These are phyloP conservation scores for Geum urbanum DNA, from an alignment of 306 rosid genomes.

Conservation along the genomic window DNA sequence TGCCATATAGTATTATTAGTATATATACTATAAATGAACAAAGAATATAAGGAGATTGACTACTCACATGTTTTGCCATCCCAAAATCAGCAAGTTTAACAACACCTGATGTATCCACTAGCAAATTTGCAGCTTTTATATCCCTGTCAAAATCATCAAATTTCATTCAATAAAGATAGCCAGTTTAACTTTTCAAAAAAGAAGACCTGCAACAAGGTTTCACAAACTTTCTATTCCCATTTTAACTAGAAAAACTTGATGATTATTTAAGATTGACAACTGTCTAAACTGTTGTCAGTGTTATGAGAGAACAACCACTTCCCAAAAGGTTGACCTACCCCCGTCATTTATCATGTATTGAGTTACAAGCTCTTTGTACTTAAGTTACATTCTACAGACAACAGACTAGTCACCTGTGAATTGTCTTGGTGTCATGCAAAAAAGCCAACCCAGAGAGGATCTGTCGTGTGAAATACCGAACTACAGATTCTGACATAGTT, in stretches of 20 bases:
- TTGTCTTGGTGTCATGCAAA: too few relatives aligned
- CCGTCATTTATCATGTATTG: background rate
- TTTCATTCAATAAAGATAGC: conserved; percentile 99
- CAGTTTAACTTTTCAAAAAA: conserved; percentile 66
- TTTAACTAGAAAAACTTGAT: background rate
- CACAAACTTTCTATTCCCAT: background rate
- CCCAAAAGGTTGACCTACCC: background rate
- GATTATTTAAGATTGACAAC: background rate
- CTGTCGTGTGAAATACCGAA: too few relatives aligned
- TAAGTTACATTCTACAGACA: background rate
- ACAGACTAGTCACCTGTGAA: conserved; percentile 63
- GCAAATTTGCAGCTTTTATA: too few relatives aligned
- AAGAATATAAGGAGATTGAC: conserved; percentile 15
- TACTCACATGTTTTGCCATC: conserved; percentile 87
- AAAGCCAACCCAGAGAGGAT: too few relatives aligned
- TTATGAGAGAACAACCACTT: too few relatives aligned
- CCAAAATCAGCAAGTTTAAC: too few relatives aligned
- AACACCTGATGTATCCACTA: too few relatives aligned
- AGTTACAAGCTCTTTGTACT: background rate
- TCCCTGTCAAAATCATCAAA: too few relatives aligned
- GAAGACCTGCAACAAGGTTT: background rate
- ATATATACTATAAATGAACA: too few relatives aligned
- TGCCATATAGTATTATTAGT: too few relatives aligned
- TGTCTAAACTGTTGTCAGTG: too few relatives aligned
- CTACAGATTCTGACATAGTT: too few relatives aligned